phyloP scores from a whole-genome alignment of 306 rosid species.

The Glycyrrhiza uralensis region DNA sequence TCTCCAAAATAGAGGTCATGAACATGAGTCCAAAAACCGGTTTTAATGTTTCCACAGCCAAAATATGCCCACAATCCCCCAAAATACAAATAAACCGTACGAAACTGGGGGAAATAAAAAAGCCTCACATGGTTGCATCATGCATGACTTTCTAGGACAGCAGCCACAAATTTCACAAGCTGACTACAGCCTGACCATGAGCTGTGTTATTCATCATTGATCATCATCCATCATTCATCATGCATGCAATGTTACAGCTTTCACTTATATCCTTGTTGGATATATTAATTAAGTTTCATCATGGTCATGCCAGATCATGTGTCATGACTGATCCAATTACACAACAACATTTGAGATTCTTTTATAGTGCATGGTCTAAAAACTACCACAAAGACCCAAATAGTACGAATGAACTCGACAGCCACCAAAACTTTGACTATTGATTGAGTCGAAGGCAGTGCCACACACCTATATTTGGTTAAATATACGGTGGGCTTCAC shows the following conservation, averaged over 20 bases:
- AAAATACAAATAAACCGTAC: conserved; percentile 19
- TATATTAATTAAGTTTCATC: background rate
- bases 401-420: conserved; percentile 30
- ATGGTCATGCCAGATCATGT: background rate
- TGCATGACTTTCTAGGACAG: conserved; percentile 18
- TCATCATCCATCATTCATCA: conserved; percentile 10
- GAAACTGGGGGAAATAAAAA: background rate
- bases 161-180: conserved; percentile 18
- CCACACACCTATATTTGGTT: conserved; percentile 21
- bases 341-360: conserved; percentile 15
- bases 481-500: background rate
- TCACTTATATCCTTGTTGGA: background rate
- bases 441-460: background rate
- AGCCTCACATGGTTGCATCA: conserved; percentile 32
- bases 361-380: background rate
- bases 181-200: conserved; percentile 6
- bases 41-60: conserved; percentile 26
- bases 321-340: conserved; percentile 22
- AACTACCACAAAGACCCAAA: conserved; percentile 26
- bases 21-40: conserved; percentile 29
- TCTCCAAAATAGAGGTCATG: conserved; percentile 11
- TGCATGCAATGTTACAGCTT: conserved; percentile 10
- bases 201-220: background rate
- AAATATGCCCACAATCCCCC: background rate
- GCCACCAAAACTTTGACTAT: conserved; percentile 21